Conservation (phyloP, 2,329 filamentous ascomycete species). For the Lachnellula willkommii region DNA sequence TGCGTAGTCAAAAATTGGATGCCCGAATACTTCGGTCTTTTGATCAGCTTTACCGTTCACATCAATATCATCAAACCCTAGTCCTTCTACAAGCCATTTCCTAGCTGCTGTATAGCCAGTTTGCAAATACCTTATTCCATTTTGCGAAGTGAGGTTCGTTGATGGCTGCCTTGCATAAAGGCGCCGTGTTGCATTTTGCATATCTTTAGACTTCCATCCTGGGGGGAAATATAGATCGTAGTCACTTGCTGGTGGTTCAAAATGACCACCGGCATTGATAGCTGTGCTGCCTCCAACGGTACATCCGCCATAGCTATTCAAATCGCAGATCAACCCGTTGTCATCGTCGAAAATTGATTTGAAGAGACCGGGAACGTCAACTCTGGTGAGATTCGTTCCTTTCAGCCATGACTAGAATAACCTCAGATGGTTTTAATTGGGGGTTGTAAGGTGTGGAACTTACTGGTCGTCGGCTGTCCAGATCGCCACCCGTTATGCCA, state of each 20-base stretch:
- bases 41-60: constrained; percentile 42
- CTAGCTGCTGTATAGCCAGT: constrained; percentile 41
- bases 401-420: constrained; percentile 39
- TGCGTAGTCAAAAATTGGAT: constrained; percentile 44
- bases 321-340: constrained; percentile 37
- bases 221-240: constrained; percentile 46
- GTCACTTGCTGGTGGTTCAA: constrained; percentile 48
- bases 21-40: constrained; percentile 45
- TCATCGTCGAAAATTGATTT: constrained; percentile 41
- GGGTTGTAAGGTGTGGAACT: background rate
- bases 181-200: constrained; percentile 40
- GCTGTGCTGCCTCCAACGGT: constrained; percentile 47
- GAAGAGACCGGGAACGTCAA: constrained; percentile 48
- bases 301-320: constrained; percentile 5
- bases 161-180: constrained; percentile 42
- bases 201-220: constrained; percentile 47
- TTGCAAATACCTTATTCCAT: constrained; percentile 43
- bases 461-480: constrained; percentile 35
- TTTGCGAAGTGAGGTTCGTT: constrained; percentile 39
- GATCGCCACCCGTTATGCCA: constrained; percentile 41
- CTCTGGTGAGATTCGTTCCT: constrained; percentile 43
- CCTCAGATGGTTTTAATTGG: constrained; percentile 14
- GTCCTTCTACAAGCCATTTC: constrained; percentile 38
- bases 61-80: constrained; percentile 43
- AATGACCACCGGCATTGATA: constrained; percentile 50